A percentile compares a stretch with the other conserved stretches of the same genome.
phyloP scores from a whole-genome alignment of 2,329 filamentous ascomycete genomes.

The Anisogramma anomala region DNA sequence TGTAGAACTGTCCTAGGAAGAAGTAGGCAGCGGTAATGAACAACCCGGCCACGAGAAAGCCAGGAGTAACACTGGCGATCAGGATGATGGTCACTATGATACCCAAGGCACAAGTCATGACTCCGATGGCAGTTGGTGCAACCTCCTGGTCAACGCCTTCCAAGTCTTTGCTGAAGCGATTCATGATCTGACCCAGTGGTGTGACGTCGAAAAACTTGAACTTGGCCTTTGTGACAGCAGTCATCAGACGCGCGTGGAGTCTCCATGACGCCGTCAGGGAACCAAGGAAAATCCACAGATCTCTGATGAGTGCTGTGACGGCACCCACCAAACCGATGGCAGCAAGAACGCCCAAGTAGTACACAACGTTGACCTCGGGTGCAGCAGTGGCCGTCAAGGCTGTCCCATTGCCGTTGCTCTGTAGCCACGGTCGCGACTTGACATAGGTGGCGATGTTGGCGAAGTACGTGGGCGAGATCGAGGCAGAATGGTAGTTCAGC shows the following conservation, averaged over 20 bases:
- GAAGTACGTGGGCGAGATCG: slow-evolving; percentile 28
- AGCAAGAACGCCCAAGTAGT: slow-evolving; percentile 78
- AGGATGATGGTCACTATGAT: slow-evolving; percentile 77
- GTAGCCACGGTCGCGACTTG: slow-evolving; percentile 24
- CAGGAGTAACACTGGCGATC: slow-evolving; percentile 80
- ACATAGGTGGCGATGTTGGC: slow-evolving; percentile 29
- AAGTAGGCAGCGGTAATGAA: slow-evolving; percentile 80
- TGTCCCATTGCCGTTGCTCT: slow-evolving; percentile 28
- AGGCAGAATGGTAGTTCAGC: slow-evolving; percentile 24
- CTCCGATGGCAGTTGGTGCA: slow-evolving; percentile 74
- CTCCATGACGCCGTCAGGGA: slow-evolving; percentile 79
- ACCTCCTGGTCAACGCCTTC: slow-evolving; percentile 94
- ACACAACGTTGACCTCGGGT: slow-evolving; percentile 62
- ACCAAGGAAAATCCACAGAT: slow-evolving; percentile 83
- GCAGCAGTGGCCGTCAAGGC: slow-evolving; percentile 25
- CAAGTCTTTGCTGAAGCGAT: slow-evolving; percentile 95
- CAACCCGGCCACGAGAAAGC: slow-evolving; percentile 73
- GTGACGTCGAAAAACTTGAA: slow-evolving; percentile 98
- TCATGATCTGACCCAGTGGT: slow-evolving; percentile 91
- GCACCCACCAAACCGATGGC: slow-evolving; percentile 68
- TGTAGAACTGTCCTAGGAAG: slow-evolving; percentile 74
- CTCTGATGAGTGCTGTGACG: slow-evolving; percentile 67
- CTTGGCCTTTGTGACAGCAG: slow-evolving; percentile 71
- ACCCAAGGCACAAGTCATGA: slow-evolving; percentile 51
- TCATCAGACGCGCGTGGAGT: slow-evolving; percentile 69